Evolutionary conservation across 2,329 filamentous ascomycete genomes (phyloP), one percentile per base, ranked within the genome.

Genomic region (Colletotrichum plurivorum): DNA sequence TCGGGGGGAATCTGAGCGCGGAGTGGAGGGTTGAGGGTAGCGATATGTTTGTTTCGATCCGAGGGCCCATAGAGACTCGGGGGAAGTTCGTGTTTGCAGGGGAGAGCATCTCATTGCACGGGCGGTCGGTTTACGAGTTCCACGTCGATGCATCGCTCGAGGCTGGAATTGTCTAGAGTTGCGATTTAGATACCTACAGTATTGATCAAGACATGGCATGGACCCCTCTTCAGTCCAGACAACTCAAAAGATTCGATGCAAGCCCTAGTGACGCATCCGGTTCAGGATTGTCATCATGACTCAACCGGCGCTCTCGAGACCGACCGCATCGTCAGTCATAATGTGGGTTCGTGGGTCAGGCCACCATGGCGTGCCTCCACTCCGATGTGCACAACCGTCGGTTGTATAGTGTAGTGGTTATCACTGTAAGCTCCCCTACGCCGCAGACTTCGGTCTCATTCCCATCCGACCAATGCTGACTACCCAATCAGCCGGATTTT

Each of bases 1-100:
- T 66, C 51, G 53, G 9, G 2, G 77, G 77, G 0, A 71, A 74
- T 10, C 43, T 72, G 6, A 72, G 73, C 2, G 71, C 69, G 4
- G 76, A 73, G 73, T 70, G 75, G 71, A 62, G 72, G 36, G 48
- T 65, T 18, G 54, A 52, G 1, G 64, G 41, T 1, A 6, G n/a
- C 3, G 36, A 27, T n/a, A 8, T 73, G 10, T 41, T 25, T 5
- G 70, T 73, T 10, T 43, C 49, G 13, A 62, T 73, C 6, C n/a
- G 71, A 36, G 69, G 69, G 13, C 73, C 73, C 1, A 18, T 16
- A 10, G 57, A 25, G 10, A 73, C 67, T 1, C 39, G 39, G 16
- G 73, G 72, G 1, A 49, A 22, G 20, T 73, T 73, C 41, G 49
- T 62, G 15, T 51, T 71, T 3, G 70, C 63, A 0, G 49, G 55